Evolutionary conservation across 345 rosid genomes (phyloP).

Genomic region (Salix koriyanagi): DNA sequence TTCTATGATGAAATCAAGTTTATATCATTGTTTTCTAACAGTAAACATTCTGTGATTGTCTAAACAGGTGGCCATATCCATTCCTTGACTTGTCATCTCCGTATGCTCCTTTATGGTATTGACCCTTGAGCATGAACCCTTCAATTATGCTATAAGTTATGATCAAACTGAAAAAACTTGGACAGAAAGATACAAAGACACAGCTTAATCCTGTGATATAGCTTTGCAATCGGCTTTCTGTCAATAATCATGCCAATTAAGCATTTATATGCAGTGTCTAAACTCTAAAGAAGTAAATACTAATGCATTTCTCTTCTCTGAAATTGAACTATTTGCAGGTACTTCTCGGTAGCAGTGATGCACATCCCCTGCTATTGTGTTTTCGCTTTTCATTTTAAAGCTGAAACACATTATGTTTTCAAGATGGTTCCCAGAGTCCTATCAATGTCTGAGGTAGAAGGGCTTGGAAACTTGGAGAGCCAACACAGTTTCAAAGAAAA

Average conservation of each 20-base stretch:
- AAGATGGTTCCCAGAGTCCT: conserved; percentile 73
- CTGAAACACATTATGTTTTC: conserved; percentile 55
- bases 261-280: background rate
- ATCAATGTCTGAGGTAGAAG: conserved; percentile 29
- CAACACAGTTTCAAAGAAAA: background rate
- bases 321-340: conserved; percentile 46
- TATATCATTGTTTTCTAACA: background rate
- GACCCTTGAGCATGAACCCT: background rate
- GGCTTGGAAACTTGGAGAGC: background rate
- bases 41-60: background rate
- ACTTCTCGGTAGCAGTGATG: conserved; percentile 75
- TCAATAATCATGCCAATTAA: background rate
- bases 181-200: background rate
- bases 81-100: conserved; percentile 86
- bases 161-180: background rate
- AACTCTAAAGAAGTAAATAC: background rate
- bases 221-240: background rate
- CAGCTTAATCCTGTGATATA: background rate
- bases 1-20: background rate
- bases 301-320: background rate
- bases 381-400: conserved; percentile 58
- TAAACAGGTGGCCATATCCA: conserved; percentile 96
- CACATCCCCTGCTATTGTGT: conserved; percentile 82
- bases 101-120: conserved; percentile 82
- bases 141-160: background rate